These are phyloP conservation scores for Miscanthus lutarioriparius DNA, from an alignment of 176 grass and related monocot genomes.

Conservation along the genomic window DNA sequence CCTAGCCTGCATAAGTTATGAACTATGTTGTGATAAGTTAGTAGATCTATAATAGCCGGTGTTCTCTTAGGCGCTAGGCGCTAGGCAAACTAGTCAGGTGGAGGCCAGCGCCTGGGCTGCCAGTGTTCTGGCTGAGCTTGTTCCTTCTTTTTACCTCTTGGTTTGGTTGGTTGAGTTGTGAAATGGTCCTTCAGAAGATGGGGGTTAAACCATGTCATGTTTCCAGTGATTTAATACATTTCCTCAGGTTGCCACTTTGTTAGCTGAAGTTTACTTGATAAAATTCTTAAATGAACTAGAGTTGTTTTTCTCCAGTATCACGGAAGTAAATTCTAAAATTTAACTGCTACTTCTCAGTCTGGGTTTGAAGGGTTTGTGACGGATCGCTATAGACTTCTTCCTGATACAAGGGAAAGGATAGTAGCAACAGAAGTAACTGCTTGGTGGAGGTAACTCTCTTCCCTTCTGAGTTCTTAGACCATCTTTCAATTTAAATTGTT, in stretches of 20 bases:
- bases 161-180: constrained; percentile 3
- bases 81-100: background rate
- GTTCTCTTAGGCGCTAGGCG: background rate
- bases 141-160: background rate
- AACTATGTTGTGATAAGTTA: background rate
- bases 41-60: background rate
- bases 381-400: constrained; percentile 82
- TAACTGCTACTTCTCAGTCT: constrained; percentile 50
- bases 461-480: background rate
- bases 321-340: constrained; percentile 14
- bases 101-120: too few species aligned
- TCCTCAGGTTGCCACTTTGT: background rate
- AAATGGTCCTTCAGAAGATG: constrained; percentile 2
- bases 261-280: background rate
- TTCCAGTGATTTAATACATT: background rate
- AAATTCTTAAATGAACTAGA: background rate
- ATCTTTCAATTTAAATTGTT: background rate
- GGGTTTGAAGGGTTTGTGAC: constrained; percentile 95
- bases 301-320: background rate
- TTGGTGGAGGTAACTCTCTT: constrained; percentile 72
- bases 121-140: background rate
- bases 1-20: background rate
- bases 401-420: constrained; percentile 91
- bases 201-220: background rate
- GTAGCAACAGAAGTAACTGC: constrained; percentile 93